phyloP scores from a whole-genome alignment of 208 protist genomes.

The Herpetomonas tarakana region DNA sequence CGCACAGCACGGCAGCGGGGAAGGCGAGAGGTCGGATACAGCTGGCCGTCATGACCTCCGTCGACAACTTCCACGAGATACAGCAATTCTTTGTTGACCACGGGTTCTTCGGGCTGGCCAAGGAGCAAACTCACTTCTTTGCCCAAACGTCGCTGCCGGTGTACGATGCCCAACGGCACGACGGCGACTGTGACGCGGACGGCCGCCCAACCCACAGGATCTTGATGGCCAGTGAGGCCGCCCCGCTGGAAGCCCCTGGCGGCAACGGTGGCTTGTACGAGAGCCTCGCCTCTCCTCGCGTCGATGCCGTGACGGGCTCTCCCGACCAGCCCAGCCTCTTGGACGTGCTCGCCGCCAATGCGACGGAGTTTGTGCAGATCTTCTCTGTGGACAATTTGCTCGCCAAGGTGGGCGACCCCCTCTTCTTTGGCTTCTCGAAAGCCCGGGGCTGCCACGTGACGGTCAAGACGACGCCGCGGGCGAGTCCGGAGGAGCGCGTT shows the following conservation, averaged over 20 bases:
- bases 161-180: conserved; percentile 39
- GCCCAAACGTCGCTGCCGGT: conserved; percentile 91
- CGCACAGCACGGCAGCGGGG: conserved; percentile 4
- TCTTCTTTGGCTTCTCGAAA: conserved; percentile 93
- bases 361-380: conserved; percentile 93
- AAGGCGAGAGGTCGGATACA: conserved; percentile 23
- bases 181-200: not conserved
- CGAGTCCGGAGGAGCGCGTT: conserved; percentile 82
- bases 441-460: conserved; percentile 69
- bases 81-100: conserved; percentile 90
- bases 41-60: conserved; percentile 97
- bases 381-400: conserved; percentile 98
- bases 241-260: conserved; percentile 90
- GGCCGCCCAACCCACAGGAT: conserved; percentile 88
- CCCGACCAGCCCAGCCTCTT: conserved; percentile 41
- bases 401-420: conserved; percentile 89
- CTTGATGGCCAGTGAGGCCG: conserved; percentile 66
- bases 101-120: conserved; percentile 93
- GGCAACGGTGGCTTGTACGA: conserved; percentile 97
- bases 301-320: not conserved
- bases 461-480: conserved; percentile 93
- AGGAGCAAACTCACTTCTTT: conserved; percentile 94
- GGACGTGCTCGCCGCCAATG: conserved; percentile 69
- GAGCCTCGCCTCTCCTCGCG: conserved; percentile 17
- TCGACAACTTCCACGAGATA: conserved; percentile 92